Conservation (phyloP, 78 protist species). For the Dictyostelium intermedium region DNA sequence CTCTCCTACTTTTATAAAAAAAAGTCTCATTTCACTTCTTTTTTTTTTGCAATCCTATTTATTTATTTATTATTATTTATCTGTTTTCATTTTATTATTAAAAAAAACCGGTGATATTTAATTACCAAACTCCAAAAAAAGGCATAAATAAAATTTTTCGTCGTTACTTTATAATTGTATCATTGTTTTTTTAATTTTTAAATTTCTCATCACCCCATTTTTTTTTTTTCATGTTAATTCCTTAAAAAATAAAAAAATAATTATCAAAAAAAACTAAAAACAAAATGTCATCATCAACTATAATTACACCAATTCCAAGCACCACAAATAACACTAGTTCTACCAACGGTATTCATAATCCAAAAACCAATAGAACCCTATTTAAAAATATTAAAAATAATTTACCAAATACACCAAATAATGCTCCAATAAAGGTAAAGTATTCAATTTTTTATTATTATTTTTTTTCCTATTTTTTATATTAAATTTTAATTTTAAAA, state of each 20-base stretch:
- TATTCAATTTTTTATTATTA: background rate
- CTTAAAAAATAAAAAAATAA: background rate
- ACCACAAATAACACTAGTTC: background rate
- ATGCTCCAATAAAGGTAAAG: background rate
- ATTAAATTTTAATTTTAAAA: background rate
- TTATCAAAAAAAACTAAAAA: background rate
- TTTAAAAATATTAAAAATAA: background rate
- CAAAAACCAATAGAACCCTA: background rate
- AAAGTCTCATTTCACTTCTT: background rate
- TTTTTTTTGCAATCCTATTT: background rate
- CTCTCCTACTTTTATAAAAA: too few species aligned
- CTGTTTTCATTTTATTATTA: background rate
- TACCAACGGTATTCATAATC: background rate
- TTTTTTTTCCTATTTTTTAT: background rate
- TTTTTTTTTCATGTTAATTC: background rate
- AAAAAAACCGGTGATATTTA: conserved; percentile 6
- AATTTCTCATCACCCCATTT: background rate
- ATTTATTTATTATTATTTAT: background rate
- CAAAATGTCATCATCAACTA: background rate
- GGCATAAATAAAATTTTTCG: background rate
- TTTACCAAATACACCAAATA: background rate
- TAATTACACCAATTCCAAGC: background rate
- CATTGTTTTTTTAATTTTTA: background rate
- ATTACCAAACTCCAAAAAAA: background rate
- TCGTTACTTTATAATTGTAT: background rate